These are phyloP conservation scores for Apodospora peruviana DNA, from an alignment of 495 filamentous ascomycete genomes.

Conservation along the genomic window DNA sequence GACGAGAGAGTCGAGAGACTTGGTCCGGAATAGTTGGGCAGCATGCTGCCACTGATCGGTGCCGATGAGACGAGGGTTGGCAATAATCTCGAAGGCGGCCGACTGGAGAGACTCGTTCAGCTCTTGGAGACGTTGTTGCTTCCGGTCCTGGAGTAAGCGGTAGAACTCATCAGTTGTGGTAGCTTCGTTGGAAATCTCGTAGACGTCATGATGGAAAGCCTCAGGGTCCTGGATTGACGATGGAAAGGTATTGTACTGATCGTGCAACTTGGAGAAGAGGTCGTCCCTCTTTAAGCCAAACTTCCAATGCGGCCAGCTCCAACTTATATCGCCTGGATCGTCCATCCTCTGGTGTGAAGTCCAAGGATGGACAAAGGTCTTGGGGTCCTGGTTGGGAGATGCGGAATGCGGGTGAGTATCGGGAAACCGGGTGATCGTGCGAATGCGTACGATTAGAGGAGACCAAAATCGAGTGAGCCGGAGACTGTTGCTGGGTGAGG, in stretches of 20 bases:
- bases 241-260: slow-evolving; percentile 36
- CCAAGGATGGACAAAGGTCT: slow-evolving; percentile 1
- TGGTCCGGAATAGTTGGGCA: slow-evolving; percentile 47
- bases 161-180: slow-evolving; percentile 39
- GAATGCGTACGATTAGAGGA: slow-evolving; percentile 16
- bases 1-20: slow-evolving; percentile 46
- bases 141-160: slow-evolving; percentile 37
- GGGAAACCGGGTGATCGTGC: slow-evolving; percentile 4
- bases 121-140: slow-evolving; percentile 41
- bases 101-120: slow-evolving; percentile 42
- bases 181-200: slow-evolving; percentile 40
- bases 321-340: slow-evolving; percentile 28
- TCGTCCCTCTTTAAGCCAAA: slow-evolving; percentile 38
- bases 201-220: slow-evolving; percentile 39
- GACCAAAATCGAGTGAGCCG: slow-evolving; percentile 23
- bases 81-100: slow-evolving; percentile 47
- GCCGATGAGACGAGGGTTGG: slow-evolving; percentile 43
- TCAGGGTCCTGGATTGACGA: slow-evolving; percentile 32
- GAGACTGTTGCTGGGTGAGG: slow-evolving; percentile 15
- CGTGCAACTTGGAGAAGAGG: slow-evolving; percentile 33
- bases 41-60: slow-evolving; percentile 47
- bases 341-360: slow-evolving; percentile 36
- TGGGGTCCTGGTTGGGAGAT: neutral
- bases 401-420: neutral
- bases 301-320: slow-evolving; percentile 46